Evolutionary conservation across 139 green algal genomes (phyloP), one percentile per base, ranked within the genome.

Genomic region (Chlamydomonas sp.): DNA sequence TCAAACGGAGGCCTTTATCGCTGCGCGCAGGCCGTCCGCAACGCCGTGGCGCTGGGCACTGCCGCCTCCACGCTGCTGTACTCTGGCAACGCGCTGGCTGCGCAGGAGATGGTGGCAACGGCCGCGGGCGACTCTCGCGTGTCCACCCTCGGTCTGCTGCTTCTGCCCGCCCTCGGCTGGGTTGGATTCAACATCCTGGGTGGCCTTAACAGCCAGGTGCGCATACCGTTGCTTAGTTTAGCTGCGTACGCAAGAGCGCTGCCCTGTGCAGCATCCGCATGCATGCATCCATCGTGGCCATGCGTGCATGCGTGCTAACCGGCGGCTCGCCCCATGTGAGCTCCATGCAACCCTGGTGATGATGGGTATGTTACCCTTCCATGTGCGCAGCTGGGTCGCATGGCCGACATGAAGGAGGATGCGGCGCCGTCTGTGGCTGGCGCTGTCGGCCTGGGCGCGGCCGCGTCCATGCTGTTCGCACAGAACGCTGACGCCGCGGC

Each of bases 131-230:
- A 96, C 80, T 82, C 79, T 76, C 79, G 89, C 16, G 31, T 88
- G 3, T 38, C 48, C 33, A 76, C 79, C 50, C 78, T 94, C 0
- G 31, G 26, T 2, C 71, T 73, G 26, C 67, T 84, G 20, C 69
- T 84, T 20, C 63, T 85, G 29, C 83, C 83, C 31, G 81, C 63
- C 1, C 24, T 89, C 0, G 81, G 67, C 31, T 89, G 88, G 88
- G 88, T 93, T 65, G 73, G 62, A 8, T 91, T 93, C 76, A 95
- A 95, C 84, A 92, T 92, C 47, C 57, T 84, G 1, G 70, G 76
- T 38, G 22, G 24, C 34, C 24, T 33, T 10, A 30, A 10, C 8
- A 20, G 26, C 26, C 54, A 64, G 54, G 54, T 64, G 20, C 8
- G 54, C 20, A 64, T 20, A 33, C n/a, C 24, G 16, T 54, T 54